Conservation (phyloP, 176 grass and related monocot species). For the Oryza australiensis region DNA sequence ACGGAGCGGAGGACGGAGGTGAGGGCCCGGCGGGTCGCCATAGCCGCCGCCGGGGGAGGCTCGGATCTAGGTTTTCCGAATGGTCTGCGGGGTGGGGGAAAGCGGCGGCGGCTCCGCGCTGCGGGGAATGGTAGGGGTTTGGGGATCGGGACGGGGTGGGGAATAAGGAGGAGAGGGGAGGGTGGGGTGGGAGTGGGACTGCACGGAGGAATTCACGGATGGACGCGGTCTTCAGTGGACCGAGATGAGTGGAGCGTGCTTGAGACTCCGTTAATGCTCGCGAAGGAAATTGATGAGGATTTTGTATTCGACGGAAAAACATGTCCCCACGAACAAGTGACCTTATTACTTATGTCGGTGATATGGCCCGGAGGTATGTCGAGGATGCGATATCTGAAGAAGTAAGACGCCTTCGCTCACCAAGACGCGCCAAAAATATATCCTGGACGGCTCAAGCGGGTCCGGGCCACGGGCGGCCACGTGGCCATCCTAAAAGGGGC, state of each 20-base stretch:
- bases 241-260: constrained; percentile 7
- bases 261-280: too few species aligned
- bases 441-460: too few species aligned
- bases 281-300: too few species aligned
- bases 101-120: constrained; percentile 44
- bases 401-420: too few species aligned
- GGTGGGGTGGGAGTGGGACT: constrained; percentile 20
- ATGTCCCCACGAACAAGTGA: too few species aligned
- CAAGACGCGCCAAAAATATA: too few species aligned
- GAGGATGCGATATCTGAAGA: too few species aligned
- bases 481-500: too few species aligned
- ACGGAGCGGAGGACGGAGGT: constrained; percentile 62
- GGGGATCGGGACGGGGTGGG: constrained; percentile 29
- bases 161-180: constrained; percentile 18
- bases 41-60: constrained; percentile 36
- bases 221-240: constrained; percentile 35
- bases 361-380: too few species aligned
- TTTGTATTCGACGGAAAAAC: too few species aligned
- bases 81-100: constrained; percentile 16
- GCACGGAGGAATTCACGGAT: constrained; percentile 28
- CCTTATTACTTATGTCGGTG: too few species aligned
- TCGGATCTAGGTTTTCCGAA: constrained; percentile 62
- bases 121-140: constrained; percentile 43
- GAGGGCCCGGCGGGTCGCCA: constrained; percentile 77
- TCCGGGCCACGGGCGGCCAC: too few species aligned